Base-by-base conservation (phyloP, 352 stramenopile genomes). In the Discostella stelligera region DNA sequence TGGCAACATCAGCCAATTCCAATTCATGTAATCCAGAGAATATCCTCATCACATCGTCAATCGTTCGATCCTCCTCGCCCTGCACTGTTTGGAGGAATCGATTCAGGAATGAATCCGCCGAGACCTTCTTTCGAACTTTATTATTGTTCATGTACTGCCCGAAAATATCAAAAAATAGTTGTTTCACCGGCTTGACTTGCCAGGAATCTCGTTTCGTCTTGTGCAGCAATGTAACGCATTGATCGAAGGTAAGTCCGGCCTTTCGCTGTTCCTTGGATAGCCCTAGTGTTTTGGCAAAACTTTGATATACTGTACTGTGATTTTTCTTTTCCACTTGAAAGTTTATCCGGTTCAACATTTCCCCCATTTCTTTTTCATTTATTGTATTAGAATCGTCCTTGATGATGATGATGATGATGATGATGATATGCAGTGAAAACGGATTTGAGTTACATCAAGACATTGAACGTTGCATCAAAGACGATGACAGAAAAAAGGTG, bases 81-180 rank as follows among this genome's bases (percentile, higher is more conserved):
- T 93, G 87, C 21, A 82, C 84, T 59, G 71, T 59, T 44, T 78
- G 70, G 10, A 91, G 60, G 70, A 93, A 91, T 59, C 81, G 78
- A 55, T 87, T 77, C 23, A 93, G 70, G 82, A 93, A 91, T 5
- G 85, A 89, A 27, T 84, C 79, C 21, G 78, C 82, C 5, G 70
- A 85, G 5, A 93, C 85, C 53, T 75, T 87, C 65, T 80, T 86
- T 23, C 85, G 49, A 18, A 77, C 61, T 84, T 90, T 92, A 46
- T 84, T 84, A 66, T 92, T 91, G 8, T 87, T 92, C 87, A 92
- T 92, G 16, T 88, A 80, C 66, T 90, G 78, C 32, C 87, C 87
- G 81, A 92, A 92, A 52, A 92, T 73, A 10, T 83, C 64, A 77
- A 85, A 89, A 74, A 82, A 82, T 11, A 77, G 60, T 49, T 82